Conservation (phyloP, 768 basidiomycete genomes). For the Auricularia sp. region DNA sequence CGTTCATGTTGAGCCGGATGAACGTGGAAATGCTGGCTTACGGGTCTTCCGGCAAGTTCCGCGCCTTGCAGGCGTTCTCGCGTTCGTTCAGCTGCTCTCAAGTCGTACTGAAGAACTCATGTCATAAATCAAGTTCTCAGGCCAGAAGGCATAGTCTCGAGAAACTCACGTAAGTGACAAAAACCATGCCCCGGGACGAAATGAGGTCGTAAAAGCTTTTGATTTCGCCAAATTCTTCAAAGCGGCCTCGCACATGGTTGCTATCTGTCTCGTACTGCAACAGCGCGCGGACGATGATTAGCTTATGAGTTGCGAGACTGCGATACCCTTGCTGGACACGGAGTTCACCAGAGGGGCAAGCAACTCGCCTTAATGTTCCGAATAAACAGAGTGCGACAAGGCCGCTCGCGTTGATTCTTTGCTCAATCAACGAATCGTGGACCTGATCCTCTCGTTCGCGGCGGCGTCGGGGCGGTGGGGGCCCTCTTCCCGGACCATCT, state of each 20-base stretch:
- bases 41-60: slow-evolving; percentile 79
- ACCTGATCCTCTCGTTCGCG: slow-evolving; percentile 83
- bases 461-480: slow-evolving; percentile 23
- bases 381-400: slow-evolving; percentile 92
- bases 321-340: background rate
- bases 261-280: slow-evolving; percentile 82
- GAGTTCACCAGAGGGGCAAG: background rate
- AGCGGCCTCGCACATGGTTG: slow-evolving; percentile 70
- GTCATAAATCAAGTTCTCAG: background rate
- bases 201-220: slow-evolving; percentile 97
- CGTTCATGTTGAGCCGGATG: background rate
- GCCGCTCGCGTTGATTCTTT: slow-evolving; percentile 90
- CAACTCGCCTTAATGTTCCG: slow-evolving; percentile 93
- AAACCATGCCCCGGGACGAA: slow-evolving; percentile 93
- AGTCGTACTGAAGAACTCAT: slow-evolving; percentile 55
- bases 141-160: background rate
- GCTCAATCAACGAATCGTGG: slow-evolving; percentile 86
- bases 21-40: slow-evolving; percentile 33
- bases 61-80: slow-evolving; percentile 85
- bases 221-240: slow-evolving; percentile 92
- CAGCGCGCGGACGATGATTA: background rate
- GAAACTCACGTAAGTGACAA: slow-evolving; percentile 89
- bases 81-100: slow-evolving; percentile 87
- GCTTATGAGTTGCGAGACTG: background rate
- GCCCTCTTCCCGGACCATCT: slow-evolving; percentile 5